These are phyloP conservation scores for Amborella trichopoda DNA, from an alignment of 164 flowering plant species.

Conservation along the genomic window DNA sequence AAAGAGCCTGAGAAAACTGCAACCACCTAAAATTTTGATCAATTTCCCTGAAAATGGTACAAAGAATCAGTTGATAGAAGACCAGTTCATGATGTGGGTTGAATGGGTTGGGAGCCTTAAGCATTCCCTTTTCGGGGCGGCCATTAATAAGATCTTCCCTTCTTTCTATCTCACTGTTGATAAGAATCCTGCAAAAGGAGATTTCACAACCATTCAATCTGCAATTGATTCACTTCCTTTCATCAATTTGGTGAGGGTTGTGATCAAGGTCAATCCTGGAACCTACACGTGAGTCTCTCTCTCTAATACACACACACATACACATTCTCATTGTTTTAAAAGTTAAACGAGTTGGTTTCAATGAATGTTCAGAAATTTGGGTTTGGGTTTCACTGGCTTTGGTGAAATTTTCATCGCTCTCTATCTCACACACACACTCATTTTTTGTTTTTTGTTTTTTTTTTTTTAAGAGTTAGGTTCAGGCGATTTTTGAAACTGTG, in stretches of 20 bases:
- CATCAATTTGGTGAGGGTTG: conserved; percentile 70
- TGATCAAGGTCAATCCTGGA: conserved; percentile 83
- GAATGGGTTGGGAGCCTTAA: conserved; percentile 64
- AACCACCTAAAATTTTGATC: too few relatives aligned
- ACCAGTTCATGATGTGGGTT: conserved; percentile 93
- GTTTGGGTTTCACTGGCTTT: too few relatives aligned
- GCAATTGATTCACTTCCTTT: conserved; percentile 94
- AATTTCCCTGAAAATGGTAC: conserved; percentile 26
- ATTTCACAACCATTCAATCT: conserved; percentile 72
- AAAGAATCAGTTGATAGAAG: conserved; percentile 41
- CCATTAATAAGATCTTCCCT: conserved; percentile 76
- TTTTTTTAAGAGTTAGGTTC: too few relatives aligned
- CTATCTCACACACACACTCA: too few relatives aligned
- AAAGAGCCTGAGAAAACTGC: conserved; percentile 14
- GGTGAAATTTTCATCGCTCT: too few relatives aligned
- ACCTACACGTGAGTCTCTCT: conserved; percentile 64
- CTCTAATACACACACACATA: not conserved
- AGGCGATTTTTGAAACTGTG: too few relatives aligned
- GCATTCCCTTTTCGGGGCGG: conserved; percentile 61
- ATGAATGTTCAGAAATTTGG: too few relatives aligned
- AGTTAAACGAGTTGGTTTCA: too few relatives aligned
- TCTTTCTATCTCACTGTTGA: conserved; percentile 59
- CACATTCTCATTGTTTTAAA: too few relatives aligned
- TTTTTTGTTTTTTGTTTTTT: too few relatives aligned
- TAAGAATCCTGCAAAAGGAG: conserved; percentile 56